phyloP scores from a whole-genome alignment of 192 early-diverging fungal genomes.

The Paraglomus brasilianum region DNA sequence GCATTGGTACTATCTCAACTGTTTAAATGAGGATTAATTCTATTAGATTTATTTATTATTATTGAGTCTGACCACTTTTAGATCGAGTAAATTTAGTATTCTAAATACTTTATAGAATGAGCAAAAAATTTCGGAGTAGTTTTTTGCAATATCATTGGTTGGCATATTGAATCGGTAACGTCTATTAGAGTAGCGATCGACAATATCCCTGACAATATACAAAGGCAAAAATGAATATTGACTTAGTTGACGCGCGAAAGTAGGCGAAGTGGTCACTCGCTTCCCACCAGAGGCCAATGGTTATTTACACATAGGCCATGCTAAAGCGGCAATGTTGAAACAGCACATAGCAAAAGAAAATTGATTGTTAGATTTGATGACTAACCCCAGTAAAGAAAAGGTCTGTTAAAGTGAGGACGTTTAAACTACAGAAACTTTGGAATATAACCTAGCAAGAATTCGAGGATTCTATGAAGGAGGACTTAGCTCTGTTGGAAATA shows the following conservation, averaged over 20 bases:
- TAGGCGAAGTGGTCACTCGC: conserved; percentile 92
- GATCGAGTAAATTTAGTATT: too few relatives aligned
- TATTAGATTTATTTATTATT: too few relatives aligned
- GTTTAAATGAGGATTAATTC: too few relatives aligned
- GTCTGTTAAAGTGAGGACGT: conserved; percentile 16
- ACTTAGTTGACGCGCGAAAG: conserved; percentile 70
- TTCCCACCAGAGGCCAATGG: conserved; percentile 99
- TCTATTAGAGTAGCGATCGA: too few relatives aligned
- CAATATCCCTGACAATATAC: too few relatives aligned
- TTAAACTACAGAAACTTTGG: neutral
- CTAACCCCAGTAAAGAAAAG: conserved; percentile 97
- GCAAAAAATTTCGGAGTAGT: too few relatives aligned
- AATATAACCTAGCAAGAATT: conserved; percentile 61
- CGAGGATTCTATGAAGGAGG: conserved; percentile 93
- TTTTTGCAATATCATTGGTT: too few relatives aligned
- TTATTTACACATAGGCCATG: conserved; percentile 99
- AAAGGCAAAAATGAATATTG: conserved; percentile 88
- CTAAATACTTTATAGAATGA: too few relatives aligned
- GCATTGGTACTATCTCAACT: too few relatives aligned
- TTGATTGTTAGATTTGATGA: conserved; percentile 97
- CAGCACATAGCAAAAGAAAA: conserved; percentile 91
- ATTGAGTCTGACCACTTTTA: too few relatives aligned
- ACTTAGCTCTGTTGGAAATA: conserved; percentile 87
- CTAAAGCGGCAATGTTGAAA: conserved; percentile 97
- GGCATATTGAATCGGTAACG: too few relatives aligned